phyloP scores from a whole-genome alignment of 2,329 filamentous ascomycete species.

The Claviceps spartinae region DNA sequence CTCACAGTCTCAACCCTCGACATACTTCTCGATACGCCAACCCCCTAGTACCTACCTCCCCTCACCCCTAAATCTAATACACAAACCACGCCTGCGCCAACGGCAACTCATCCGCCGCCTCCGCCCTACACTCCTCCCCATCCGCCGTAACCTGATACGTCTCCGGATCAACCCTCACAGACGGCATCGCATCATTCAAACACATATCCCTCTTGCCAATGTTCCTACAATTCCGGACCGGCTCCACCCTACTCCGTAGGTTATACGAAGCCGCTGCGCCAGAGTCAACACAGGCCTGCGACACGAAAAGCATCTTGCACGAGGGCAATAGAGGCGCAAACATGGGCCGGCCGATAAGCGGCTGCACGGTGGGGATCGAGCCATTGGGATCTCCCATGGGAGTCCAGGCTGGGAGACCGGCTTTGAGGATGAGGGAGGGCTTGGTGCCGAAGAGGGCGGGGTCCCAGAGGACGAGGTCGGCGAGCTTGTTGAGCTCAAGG shows the following conservation, averaged over 20 bases:
- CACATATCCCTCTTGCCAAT: slow-evolving; percentile 83
- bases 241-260: slow-evolving; percentile 65
- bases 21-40: too few species aligned
- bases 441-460: slow-evolving; percentile 79
- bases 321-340: slow-evolving; percentile 62
- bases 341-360: slow-evolving; percentile 73
- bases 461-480: slow-evolving; percentile 80
- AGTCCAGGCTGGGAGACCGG: slow-evolving; percentile 68
- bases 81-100: slow-evolving; percentile 67
- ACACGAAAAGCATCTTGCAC: slow-evolving; percentile 74
- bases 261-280: slow-evolving; percentile 60
- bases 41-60: too few species aligned
- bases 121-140: slow-evolving; percentile 58
- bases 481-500: slow-evolving; percentile 77
- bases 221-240: slow-evolving; percentile 61
- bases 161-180: slow-evolving; percentile 87
- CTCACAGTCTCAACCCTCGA: too few species aligned
- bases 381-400: slow-evolving; percentile 80
- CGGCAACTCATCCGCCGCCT: slow-evolving; percentile 57
- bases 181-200: slow-evolving; percentile 69
- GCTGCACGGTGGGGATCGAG: slow-evolving; percentile 79
- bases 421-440: slow-evolving; percentile 70
- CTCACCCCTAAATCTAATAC: neutral
- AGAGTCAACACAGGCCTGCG: slow-evolving; percentile 51
- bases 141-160: slow-evolving; percentile 80